Conservation (phyloP, 2,329 filamentous ascomycete genomes). For the Boeremia lycopersici region DNA sequence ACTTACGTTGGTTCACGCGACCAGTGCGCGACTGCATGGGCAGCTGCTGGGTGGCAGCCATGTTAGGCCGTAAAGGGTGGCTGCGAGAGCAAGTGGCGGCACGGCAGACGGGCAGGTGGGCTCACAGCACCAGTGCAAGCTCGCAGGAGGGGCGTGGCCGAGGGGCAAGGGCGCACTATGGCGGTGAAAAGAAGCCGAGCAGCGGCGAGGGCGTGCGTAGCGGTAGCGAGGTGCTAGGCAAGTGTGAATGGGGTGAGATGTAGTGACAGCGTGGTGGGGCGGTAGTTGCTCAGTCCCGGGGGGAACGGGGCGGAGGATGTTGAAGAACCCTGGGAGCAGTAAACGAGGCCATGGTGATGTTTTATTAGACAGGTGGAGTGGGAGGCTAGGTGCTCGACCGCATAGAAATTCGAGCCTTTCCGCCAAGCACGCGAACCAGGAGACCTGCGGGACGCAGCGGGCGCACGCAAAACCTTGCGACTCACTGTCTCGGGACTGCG, state of each 20-base stretch:
- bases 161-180: slow-evolving; percentile 25
- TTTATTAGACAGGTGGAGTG: slow-evolving; percentile 38
- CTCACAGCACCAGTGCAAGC: slow-evolving; percentile 16
- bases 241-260: slow-evolving; percentile 10
- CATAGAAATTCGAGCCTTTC: slow-evolving; percentile 17
- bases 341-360: slow-evolving; percentile 49
- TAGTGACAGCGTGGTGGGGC: slow-evolving; percentile 24
- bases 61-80: slow-evolving; percentile 27
- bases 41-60: slow-evolving; percentile 54
- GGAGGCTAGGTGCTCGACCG: slow-evolving; percentile 21
- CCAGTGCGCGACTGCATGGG: slow-evolving; percentile 72
- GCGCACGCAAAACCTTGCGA: slow-evolving; percentile 11
- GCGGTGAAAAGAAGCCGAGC: slow-evolving; percentile 38
- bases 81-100: slow-evolving; percentile 9
- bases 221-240: slow-evolving; percentile 8
- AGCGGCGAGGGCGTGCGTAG: slow-evolving; percentile 23
- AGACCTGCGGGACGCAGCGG: slow-evolving; percentile 13
- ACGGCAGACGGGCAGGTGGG: slow-evolving; percentile 20
- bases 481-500: slow-evolving; percentile 3
- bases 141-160: slow-evolving; percentile 20
- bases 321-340: slow-evolving; percentile 50
- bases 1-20: slow-evolving; percentile 82
- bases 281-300: slow-evolving; percentile 54
- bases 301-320: slow-evolving; percentile 56
- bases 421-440: slow-evolving; percentile 16